Base-by-base conservation (phyloP, 148 eudicot species). In the Simmondsia chinensis region DNA sequence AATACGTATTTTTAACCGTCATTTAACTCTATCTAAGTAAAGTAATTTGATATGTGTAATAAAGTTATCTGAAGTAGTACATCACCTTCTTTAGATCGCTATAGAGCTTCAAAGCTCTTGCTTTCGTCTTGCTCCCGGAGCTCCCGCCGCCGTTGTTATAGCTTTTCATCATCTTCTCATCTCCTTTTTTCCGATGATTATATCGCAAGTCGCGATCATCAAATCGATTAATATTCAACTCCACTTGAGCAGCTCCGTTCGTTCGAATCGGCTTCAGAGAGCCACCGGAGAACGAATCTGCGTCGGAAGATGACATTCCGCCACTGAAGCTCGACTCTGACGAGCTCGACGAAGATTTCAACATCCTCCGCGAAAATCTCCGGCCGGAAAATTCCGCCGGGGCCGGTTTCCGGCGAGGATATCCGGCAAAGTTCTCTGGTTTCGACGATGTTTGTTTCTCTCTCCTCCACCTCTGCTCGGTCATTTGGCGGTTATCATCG, bases 11-110 rank as follows among this genome's bases (percentile, higher is more conserved):
- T n/a, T n/a, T n/a, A n/a, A n/a, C n/a, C n/a, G n/a, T n/a, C n/a
- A n/a, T n/a, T n/a, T n/a, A n/a, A n/a, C n/a, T n/a, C n/a, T n/a
- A n/a, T n/a, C n/a, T n/a, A n/a, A n/a, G n/a, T n/a, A n/a, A n/a
- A n/a, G n/a, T n/a, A n/a, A n/a, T n/a, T n/a, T n/a, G n/a, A n/a
- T n/a, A n/a, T n/a, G n/a, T n/a, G n/a, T n/a, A n/a, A n/a, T n/a
- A n/a, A n/a, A n/a, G n/a, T n/a, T n/a, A n/a, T n/a, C n/a, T n/a
- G n/a, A n/a, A n/a, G n/a, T n/a, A n/a, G n/a, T n/a, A n/a, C n/a
- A n/a, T n/a, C n/a, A n/a, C 78, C 43, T 76, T 84, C 77, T 84
- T 89, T 38, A 89, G 63, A 46, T 89, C 82, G 15, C 82, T 76
- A 59, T 89, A 84, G 20, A 89, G 60, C 63, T 89, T 89, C 76